These are phyloP conservation scores for Oryza australiensis DNA, from an alignment of 176 grass and related monocot species.

Conservation along the genomic window DNA sequence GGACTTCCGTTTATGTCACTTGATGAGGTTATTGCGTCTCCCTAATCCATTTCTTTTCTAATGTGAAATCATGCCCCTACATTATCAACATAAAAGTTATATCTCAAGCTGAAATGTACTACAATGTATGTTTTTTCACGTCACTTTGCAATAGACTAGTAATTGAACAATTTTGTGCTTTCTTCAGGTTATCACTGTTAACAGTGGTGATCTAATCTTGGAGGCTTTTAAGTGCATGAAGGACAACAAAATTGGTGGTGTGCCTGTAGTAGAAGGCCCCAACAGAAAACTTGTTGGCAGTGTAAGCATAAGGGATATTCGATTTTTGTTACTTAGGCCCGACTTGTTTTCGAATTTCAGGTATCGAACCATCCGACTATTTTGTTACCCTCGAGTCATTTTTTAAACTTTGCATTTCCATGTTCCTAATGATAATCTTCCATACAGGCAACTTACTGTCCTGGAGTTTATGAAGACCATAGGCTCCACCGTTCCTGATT, in stretches of 20 bases:
- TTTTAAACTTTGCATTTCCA: neutral
- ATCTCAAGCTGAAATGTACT: neutral
- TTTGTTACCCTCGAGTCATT: neutral
- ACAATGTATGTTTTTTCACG: neutral
- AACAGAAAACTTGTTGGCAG: conserved; percentile 74
- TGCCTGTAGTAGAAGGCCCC: conserved; percentile 76
- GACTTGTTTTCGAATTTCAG: conserved; percentile 81
- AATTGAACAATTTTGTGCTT: conserved; percentile 20
- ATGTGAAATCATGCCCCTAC: neutral
- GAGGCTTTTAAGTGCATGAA: conserved; percentile 92
- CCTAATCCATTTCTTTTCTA: conserved; percentile 18
- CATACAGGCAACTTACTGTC: conserved; percentile 62
- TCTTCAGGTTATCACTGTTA: conserved; percentile 79
- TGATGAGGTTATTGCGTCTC: conserved; percentile 71
- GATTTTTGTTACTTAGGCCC: conserved; percentile 77
- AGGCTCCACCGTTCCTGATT: conserved; percentile 62
- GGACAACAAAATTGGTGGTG: conserved; percentile 76
- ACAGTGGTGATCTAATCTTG: conserved; percentile 73
- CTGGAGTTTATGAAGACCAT: conserved; percentile 76
- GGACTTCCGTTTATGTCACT: conserved; percentile 94
- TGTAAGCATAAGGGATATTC: conserved; percentile 78
- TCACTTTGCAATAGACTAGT: neutral
- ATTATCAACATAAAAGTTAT: conserved; percentile 1
- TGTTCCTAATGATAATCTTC: neutral
- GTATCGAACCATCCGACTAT: conserved; percentile 31